Evolutionary conservation across 129 eudicot species (phyloP).

Genomic region (Pittosporum tobira): DNA sequence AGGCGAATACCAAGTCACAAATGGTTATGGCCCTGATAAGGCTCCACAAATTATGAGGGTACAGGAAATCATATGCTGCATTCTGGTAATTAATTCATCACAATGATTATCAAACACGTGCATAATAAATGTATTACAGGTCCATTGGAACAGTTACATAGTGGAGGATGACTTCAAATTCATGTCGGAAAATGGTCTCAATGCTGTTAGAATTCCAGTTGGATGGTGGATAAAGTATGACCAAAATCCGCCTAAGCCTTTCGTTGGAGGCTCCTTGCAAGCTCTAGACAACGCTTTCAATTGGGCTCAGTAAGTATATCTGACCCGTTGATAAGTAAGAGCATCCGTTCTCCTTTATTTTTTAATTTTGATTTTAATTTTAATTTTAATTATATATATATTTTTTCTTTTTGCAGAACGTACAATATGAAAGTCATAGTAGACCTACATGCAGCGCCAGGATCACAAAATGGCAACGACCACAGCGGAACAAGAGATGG

Average conservation of each 20-base stretch:
- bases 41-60: conserved; percentile 26
- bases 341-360: too few relatives aligned
- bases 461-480: conserved; percentile 23
- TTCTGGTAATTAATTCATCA: too few relatives aligned
- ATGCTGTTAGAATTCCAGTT: conserved; percentile 30
- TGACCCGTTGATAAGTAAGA: too few relatives aligned
- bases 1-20: conserved; percentile 31
- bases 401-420: conserved; percentile 15
- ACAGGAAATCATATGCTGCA: too few relatives aligned
- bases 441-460: conserved; percentile 34
- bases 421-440: conserved; percentile 24
- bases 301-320: conserved; percentile 24
- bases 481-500: conserved; percentile 34
- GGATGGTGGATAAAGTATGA: conserved; percentile 30
- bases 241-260: conserved; percentile 22
- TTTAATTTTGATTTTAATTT: too few relatives aligned
- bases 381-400: too few relatives aligned
- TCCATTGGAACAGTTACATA: conserved; percentile 27
- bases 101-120: too few relatives aligned
- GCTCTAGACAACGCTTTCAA: conserved; percentile 26
- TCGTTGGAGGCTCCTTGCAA: conserved; percentile 23
- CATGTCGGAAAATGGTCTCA: conserved; percentile 17
- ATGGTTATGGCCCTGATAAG: conserved; percentile 29
- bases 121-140: background rate
- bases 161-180: conserved; percentile 29